Evolutionary conservation across 2,329 filamentous ascomycete species (phyloP).

Genomic region (Colletotrichum viniferum): DNA sequence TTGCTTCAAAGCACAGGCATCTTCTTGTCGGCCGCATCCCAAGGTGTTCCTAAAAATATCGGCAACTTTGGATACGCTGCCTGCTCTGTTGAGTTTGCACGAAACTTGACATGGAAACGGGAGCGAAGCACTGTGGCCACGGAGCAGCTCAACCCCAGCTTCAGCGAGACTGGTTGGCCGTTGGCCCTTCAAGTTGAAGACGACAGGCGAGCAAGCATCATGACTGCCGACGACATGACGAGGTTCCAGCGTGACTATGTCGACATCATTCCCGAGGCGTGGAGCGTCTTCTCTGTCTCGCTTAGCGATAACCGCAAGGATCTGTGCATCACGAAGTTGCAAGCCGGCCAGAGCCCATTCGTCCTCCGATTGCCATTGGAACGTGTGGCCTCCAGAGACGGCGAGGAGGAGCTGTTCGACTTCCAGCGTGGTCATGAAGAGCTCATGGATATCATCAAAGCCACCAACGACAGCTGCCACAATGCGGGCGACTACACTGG

Average conservation of each 20-base stretch:
- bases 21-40: constrained; percentile 65
- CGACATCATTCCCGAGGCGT: constrained; percentile 80
- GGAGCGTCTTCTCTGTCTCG: constrained; percentile 86
- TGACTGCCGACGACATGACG: constrained; percentile 55
- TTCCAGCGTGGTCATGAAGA: constrained; percentile 82
- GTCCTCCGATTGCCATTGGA: constrained; percentile 85
- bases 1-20: constrained; percentile 70
- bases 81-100: constrained; percentile 71
- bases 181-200: constrained; percentile 22
- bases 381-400: constrained; percentile 79
- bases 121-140: constrained; percentile 54
- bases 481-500: constrained; percentile 68
- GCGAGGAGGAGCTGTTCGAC: constrained; percentile 78
- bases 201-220: constrained; percentile 47
- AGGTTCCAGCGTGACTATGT: constrained; percentile 81
- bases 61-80: constrained; percentile 63
- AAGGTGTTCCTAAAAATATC: constrained; percentile 47
- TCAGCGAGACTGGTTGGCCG: constrained; percentile 41
- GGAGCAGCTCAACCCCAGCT: constrained; percentile 19
- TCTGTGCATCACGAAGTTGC: constrained; percentile 86
- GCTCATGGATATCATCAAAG: constrained; percentile 79
- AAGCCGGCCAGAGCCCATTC: constrained; percentile 77
- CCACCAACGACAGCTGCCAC: constrained; percentile 86
- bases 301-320: constrained; percentile 84
- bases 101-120: constrained; percentile 70